Base-by-base conservation (phyloP, 2,329 filamentous ascomycete genomes). In the Clarireedia paspali region DNA sequence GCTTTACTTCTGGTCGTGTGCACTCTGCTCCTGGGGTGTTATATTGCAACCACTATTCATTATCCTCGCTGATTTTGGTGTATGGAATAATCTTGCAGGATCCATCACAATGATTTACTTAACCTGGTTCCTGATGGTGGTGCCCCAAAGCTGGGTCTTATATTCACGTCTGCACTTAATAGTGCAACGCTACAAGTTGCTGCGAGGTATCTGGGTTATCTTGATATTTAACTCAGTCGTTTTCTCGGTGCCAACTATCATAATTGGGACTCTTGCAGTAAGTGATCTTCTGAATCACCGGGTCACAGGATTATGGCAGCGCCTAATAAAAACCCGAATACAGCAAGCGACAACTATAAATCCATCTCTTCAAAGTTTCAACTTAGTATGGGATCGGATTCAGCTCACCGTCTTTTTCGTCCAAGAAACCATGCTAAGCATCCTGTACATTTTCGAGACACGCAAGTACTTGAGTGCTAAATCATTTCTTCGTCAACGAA, bases 91-190 rank as follows among this genome's bases (percentile, higher is more conserved):
- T 45, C 42, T 45, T 45, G 7, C 20, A 45, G 42, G 42, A 45
- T 45, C 42, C 42, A 45, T 45, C 23, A 45, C 42, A 6, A 45
- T 23, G 42, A 26, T 45, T 9, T 45, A 45, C 42, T 45, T 45
- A 45, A 45, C 42, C 42, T 45, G 39, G 39, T 42, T n/a, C 5
- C 39, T 42, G 15, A n/a, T 42, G 39, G 39, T 42, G 14, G 39
- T 42, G 5, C 39, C 39, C 39, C 39, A 42, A 45, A 20, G 42
- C n/a, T 45, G 20, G 42, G 79, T 82, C 7, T 70, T 82, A 3
- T 82, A 78, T 67, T 81, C 78, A 2, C 74, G 79, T 23, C 72
- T 82, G 2, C 77, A 81, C 61, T 71, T 82, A 2, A 73, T 82
- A 7, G 69, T 78, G 2, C 74, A 75, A 78, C 44, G 71, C 73